Conservation (phyloP, 805 yeast genomes). For the Candida sanyiensis region DNA sequence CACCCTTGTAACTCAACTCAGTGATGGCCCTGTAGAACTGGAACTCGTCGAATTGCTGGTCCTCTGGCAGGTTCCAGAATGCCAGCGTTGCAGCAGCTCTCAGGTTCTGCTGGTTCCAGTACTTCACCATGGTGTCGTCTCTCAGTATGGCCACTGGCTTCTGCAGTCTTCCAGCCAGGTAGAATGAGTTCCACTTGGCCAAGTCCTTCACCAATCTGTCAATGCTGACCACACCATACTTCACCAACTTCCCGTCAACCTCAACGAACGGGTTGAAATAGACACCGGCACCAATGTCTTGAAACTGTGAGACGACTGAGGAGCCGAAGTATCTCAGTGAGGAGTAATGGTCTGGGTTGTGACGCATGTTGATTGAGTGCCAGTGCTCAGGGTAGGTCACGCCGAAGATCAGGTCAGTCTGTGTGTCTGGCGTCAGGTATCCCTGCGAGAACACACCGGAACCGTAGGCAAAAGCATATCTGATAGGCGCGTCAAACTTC, state of each 20-base stretch:
- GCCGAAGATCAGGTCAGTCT: conserved; percentile 79
- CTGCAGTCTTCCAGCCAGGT: conserved; percentile 88
- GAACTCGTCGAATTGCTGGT: conserved; percentile 44
- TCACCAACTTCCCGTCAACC: conserved; percentile 54
- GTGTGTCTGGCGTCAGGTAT: conserved; percentile 45
- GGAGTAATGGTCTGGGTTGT: conserved; percentile 75
- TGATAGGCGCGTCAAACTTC: conserved; percentile 64
- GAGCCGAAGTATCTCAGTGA: conserved; percentile 56
- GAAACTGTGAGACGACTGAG: conserved; percentile 48
- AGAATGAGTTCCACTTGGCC: conserved; percentile 78
- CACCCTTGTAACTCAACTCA: conserved; percentile 81
- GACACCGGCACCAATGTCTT: conserved; percentile 78
- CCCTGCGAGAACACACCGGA: conserved; percentile 88
- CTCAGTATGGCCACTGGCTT: conserved; percentile 81
- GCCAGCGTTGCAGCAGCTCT: conserved; percentile 69
- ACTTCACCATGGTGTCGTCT: conserved; percentile 56
- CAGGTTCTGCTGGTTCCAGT: conserved; percentile 71
- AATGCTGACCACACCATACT: conserved; percentile 80
- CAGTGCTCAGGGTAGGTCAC: conserved; percentile 71
- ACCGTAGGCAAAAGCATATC: conserved; percentile 89
- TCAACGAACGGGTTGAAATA: conserved; percentile 89
- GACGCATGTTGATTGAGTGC: conserved; percentile 67
- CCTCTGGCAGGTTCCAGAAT: conserved; percentile 30
- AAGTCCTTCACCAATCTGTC: conserved; percentile 60
- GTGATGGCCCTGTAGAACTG: conserved; percentile 75